Base-by-base conservation (phyloP, 1,284 basidiomycete genomes). In the Malassezia sp. region DNA sequence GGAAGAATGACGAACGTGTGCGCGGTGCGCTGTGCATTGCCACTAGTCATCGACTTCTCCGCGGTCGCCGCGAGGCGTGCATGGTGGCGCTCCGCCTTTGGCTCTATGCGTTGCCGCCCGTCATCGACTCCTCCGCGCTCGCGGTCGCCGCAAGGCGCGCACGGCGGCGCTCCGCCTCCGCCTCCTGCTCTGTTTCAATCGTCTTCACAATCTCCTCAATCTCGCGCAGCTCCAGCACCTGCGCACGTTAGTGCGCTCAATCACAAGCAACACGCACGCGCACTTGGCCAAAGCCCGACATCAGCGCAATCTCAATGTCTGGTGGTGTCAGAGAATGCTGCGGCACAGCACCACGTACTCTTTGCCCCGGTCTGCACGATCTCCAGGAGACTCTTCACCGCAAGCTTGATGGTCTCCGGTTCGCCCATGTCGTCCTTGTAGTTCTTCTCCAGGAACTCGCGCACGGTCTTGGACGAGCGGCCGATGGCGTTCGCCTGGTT, bases 311-410 rank as follows among this genome's bases (percentile, higher is more conserved):
- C 28, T 70, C 67, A 31, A 70, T 68, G 51, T 70, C 53, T 59
- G 33, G n/a, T n/a, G n/a, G 12, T 24, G 36, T 37, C 4, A 42
- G 40, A 28, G 0, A 12, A 14, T n/a, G 12, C n/a, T n/a, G n/a
- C n/a, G n/a, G n/a, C n/a, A n/a, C n/a, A n/a, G n/a, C n/a, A n/a
- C n/a, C 3, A 58, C 56, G 17, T 36, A 56, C 57, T 99, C 78
- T 97, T 97, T 3, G 93, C 93, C 20, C 93, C 93, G 1, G 93
- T 96, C 74, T 97, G 93, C 2, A 99, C 93, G 22, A 99, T 91
- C 71, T 99, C 93, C 21, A 99, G 76, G 63, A 99, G 74, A 69
- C 84, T 87, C 76, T 96, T 97, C 61, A 97, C 80, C 0, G 93
- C 86, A 30, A 97, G 76, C 72, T 96, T 96, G 74, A 97, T 85